Evolutionary conservation across 139 green algal genomes (phyloP).

Genomic region (Coelastrella sp.): DNA sequence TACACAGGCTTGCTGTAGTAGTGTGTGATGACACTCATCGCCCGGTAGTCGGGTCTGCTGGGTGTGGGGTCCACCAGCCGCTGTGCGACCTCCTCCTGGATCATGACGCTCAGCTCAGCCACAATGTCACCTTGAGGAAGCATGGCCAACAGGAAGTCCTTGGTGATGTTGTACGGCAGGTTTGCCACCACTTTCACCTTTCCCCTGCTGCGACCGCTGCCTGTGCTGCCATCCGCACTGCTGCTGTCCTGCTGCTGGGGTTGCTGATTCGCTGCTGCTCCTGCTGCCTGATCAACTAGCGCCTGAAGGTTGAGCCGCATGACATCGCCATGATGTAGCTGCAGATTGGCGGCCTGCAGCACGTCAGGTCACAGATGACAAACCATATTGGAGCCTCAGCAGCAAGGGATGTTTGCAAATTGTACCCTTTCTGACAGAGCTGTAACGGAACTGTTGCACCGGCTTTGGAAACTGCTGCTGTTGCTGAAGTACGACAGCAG

Average conservation of each 20-base stretch:
- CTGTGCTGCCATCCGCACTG: constrained; percentile 1
- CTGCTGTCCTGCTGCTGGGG: constrained; percentile 26
- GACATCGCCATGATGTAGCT: constrained; percentile 79
- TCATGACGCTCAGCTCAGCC: constrained; percentile 84
- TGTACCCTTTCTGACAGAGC: too few relatives aligned
- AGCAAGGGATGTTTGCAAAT: background rate
- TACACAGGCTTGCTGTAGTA: constrained; percentile 85
- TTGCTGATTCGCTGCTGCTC: constrained; percentile 5
- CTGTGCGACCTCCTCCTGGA: constrained; percentile 71
- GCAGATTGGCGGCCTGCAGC: constrained; percentile 55
- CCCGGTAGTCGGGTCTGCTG: constrained; percentile 79
- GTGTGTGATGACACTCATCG: constrained; percentile 84
- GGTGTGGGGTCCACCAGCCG: constrained; percentile 57
- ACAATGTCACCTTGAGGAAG: constrained; percentile 83
- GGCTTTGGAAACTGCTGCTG: background rate
- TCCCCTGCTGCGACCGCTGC: constrained; percentile 11
- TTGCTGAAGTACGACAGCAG: too few relatives aligned
- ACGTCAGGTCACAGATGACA: background rate
- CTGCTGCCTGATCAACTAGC: constrained; percentile 59
- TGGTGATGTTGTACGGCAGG: constrained; percentile 98
- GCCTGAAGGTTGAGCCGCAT: constrained; percentile 66
- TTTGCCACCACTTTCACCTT: constrained; percentile 93
- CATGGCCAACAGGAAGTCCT: constrained; percentile 84
- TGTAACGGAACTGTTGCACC: background rate
- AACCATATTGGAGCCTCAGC: background rate